Base-by-base conservation (phyloP, 345 rosid species). In the Eucalyptus cloeziana region DNA sequence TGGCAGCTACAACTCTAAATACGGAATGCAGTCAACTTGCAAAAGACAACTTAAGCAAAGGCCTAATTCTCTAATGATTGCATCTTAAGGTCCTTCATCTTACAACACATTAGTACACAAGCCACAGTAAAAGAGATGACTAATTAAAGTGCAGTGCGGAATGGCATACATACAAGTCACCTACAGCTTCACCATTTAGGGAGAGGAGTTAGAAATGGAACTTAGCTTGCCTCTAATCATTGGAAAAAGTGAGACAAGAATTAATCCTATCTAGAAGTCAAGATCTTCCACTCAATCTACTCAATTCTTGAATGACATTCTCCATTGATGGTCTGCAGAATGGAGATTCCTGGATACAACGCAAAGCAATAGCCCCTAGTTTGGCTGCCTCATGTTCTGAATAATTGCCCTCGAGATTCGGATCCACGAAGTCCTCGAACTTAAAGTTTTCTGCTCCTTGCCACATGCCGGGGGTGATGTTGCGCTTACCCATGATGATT, bases 291-390 rank as follows among this genome's bases (percentile, higher is more conserved):
- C 90, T 87, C n/a, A 89, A 91, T 87, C 89, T 90, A 83, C 91
- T 91, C 69, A 98, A 90, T 91, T 96, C 99, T 86, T 93, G 94
- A 89, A 96, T 86, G 86, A 97, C 95, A 80, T 89, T 90, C 91
- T 94, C 97, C 91, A 96, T 94, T n/a, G 94, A 91, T 24, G 98
- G 99, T 92, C 99, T 96, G 87, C 90, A 94, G 91, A 51, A 85
- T 5, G 99, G 94, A 89, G 95, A 93, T 87, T 98, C 99, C 79
- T 96, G 95, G 87, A 94, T 94, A 93, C 99, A 98, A 81, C 93
- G 94, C 86, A 91, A 91, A 25, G 97, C 99, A 67, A 98, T 90
- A 90, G 90, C 93, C 12, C 91, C 94, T 3, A 98, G 96, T 90
- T 91, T 94, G 8, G 91, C 88, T 1, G 99, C 99, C 88, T 98